These are phyloP conservation scores for Rhazya stricta DNA, from an alignment of 257 asterid genomes.

Conservation along the genomic window DNA sequence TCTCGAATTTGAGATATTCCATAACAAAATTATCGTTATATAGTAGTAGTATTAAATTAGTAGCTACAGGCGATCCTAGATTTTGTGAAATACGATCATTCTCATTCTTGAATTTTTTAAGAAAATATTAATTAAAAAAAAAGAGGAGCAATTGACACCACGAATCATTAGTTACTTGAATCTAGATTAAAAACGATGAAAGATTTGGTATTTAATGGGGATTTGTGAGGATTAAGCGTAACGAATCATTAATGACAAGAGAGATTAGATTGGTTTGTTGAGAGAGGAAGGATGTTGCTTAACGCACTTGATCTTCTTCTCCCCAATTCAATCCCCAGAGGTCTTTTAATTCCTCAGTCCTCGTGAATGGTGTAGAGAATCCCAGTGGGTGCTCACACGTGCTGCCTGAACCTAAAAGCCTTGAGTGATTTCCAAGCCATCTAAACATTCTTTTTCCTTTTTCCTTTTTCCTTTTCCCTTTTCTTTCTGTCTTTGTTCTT, in stretches of 20 bases:
- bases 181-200: constrained; percentile 3
- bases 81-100: constrained; percentile 35
- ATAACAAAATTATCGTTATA: too few species aligned
- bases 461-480: constrained; percentile 5
- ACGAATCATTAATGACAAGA: constrained; percentile 53
- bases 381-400: constrained; percentile 29
- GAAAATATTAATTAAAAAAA: background rate
- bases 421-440: constrained; percentile 48
- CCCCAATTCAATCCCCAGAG: background rate
- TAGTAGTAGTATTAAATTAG: too few species aligned
- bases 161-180: background rate
- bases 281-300: constrained; percentile 45
- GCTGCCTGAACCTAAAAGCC: constrained; percentile 9
- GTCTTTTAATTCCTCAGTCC: constrained; percentile 8
- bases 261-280: constrained; percentile 7
- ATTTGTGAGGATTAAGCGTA: constrained; percentile 73
- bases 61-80: background rate
- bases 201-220: constrained; percentile 53
- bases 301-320: constrained; percentile 38
- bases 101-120: constrained; percentile 32
- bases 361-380: constrained; percentile 35
- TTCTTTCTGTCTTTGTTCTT: background rate
- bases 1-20: too few species aligned
- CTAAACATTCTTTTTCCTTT: constrained; percentile 39
- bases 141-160: too few species aligned